Percentiles rank a stretch among this genome's conserved stretches.
Conservation (phyloP, 805 yeast genomes). For the Saccharomycopsis synnaedendra region DNA sequence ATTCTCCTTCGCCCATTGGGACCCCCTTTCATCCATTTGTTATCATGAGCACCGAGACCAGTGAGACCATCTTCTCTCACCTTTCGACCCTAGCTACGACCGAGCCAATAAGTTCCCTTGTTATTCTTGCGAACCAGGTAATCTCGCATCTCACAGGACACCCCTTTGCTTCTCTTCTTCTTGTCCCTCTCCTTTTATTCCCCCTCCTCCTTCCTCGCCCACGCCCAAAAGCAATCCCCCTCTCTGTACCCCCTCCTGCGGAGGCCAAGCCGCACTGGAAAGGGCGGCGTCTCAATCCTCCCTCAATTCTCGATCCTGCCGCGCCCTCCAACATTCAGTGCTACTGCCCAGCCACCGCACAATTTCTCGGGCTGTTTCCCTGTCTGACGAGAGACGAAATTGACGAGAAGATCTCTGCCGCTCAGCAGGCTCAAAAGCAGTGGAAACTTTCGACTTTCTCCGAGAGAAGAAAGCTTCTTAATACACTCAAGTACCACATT, state of each 20-base stretch:
- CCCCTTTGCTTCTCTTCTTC: too few species aligned
- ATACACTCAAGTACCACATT: slow-evolving; percentile 61
- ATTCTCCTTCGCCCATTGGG: too few species aligned
- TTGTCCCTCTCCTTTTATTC: too few species aligned
- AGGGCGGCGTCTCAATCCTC: slow-evolving; percentile 64
- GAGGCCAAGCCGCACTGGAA: slow-evolving; percentile 88
- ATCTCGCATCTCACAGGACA: too few species aligned
- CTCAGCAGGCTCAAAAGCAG: slow-evolving; percentile 40
- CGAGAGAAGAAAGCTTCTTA: slow-evolving; percentile 58
- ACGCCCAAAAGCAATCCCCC: slow-evolving; percentile 26
- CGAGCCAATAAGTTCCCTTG: too few species aligned
- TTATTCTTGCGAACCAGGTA: too few species aligned
- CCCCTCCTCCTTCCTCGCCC: too few species aligned
- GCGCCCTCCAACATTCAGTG: slow-evolving; percentile 67
- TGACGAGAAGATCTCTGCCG: slow-evolving; percentile 45
- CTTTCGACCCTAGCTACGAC: too few species aligned
- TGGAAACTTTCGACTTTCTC: slow-evolving; percentile 46
- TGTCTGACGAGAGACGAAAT: slow-evolving; percentile 61
- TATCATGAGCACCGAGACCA: too few species aligned
- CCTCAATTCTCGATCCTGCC: slow-evolving; percentile 42
- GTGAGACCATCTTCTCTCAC: too few species aligned
- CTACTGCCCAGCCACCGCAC: slow-evolving; percentile 96
- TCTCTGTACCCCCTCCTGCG: slow-evolving; percentile 51
- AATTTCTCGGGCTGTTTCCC: slow-evolving; percentile 61
- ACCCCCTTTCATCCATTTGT: too few species aligned